Conservation (phyloP, 805 yeast species). For the Scheffersomyces stipitis region DNA sequence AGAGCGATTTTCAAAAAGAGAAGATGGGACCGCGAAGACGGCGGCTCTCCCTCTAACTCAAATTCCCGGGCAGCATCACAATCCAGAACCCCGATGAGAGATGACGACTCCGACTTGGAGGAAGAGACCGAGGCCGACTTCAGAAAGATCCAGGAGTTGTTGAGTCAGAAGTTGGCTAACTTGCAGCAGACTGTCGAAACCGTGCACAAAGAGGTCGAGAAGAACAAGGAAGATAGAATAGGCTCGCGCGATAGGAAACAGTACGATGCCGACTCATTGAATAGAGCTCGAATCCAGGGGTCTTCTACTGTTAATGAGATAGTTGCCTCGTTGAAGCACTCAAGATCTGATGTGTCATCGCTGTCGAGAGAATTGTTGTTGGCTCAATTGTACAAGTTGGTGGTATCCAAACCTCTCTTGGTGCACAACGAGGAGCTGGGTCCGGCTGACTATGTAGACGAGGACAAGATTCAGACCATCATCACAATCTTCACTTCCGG, state of each 20-base stretch:
- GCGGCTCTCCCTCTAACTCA: slow-evolving; percentile 10
- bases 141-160: slow-evolving; percentile 11
- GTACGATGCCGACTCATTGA: slow-evolving; percentile 28
- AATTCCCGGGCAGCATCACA: slow-evolving; percentile 11
- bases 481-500: slow-evolving; percentile 30
- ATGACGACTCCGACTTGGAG: slow-evolving; percentile 16
- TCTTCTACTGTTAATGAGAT: slow-evolving; percentile 44
- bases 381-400: slow-evolving; percentile 50
- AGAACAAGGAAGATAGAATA: slow-evolving; percentile 7
- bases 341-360: slow-evolving; percentile 47
- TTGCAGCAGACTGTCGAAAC: slow-evolving; percentile 8
- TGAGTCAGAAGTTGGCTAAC: slow-evolving; percentile 10
- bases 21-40: slow-evolving; percentile 5
- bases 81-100: slow-evolving; percentile 13
- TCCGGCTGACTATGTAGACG: slow-evolving; percentile 37
- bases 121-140: slow-evolving; percentile 14
- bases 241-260: slow-evolving; percentile 19
- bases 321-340: slow-evolving; percentile 38
- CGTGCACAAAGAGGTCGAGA: slow-evolving; percentile 1
- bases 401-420: slow-evolving; percentile 41
- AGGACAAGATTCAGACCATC: slow-evolving; percentile 33
- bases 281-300: slow-evolving; percentile 35
- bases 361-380: slow-evolving; percentile 48
- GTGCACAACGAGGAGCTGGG: slow-evolving; percentile 39
- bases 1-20: neutral